Evolutionary conservation across 805 yeast species (phyloP).

Genomic region (Barnettozyma californica): DNA sequence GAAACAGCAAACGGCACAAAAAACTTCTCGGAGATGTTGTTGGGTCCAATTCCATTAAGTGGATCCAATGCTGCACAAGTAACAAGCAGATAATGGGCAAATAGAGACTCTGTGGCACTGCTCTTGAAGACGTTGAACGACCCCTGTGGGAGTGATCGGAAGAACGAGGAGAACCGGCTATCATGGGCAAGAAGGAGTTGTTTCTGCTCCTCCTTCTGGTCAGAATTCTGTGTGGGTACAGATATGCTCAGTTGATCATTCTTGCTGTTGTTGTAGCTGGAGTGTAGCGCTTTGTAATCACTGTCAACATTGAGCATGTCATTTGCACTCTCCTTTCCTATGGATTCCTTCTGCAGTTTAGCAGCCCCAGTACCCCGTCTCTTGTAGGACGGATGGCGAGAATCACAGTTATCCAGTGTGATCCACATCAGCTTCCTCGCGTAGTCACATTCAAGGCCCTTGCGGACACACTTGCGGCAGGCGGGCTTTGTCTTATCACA

Average conservation of each 20-base stretch:
- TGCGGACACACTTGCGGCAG: slow-evolving; percentile 6
- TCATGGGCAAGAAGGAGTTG: not conserved
- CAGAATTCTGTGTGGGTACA: not conserved
- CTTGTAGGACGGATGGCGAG: slow-evolving; percentile 14
- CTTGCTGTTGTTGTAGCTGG: not conserved
- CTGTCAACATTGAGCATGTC: not conserved
- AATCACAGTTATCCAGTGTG: slow-evolving; percentile 6
- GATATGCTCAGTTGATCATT: not conserved
- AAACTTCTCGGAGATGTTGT: slow-evolving; percentile 9
- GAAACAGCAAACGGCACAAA: slow-evolving; percentile 9
- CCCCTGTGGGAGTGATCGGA: slow-evolving; percentile 3
- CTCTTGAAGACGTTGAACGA: slow-evolving; percentile 5
- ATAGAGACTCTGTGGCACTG: slow-evolving; percentile 4
- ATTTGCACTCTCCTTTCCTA: not conserved
- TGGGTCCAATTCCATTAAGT: slow-evolving; percentile 8
- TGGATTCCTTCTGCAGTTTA: not conserved
- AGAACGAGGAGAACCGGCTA: slow-evolving; percentile 3
- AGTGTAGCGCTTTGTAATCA: not conserved
- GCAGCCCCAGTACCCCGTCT: not conserved
- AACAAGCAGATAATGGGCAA: slow-evolving; percentile 6
- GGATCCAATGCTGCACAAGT: slow-evolving; percentile 11
- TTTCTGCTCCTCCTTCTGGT: not conserved
- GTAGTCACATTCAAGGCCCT: slow-evolving; percentile 9
- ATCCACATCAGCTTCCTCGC: slow-evolving; percentile 10
- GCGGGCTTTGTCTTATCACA: slow-evolving; percentile 9